Evolutionary conservation across 192 early-diverging fungal genomes (phyloP), one percentile per base, ranked within the genome.

Genomic region (Cladochytrium replicatum): DNA sequence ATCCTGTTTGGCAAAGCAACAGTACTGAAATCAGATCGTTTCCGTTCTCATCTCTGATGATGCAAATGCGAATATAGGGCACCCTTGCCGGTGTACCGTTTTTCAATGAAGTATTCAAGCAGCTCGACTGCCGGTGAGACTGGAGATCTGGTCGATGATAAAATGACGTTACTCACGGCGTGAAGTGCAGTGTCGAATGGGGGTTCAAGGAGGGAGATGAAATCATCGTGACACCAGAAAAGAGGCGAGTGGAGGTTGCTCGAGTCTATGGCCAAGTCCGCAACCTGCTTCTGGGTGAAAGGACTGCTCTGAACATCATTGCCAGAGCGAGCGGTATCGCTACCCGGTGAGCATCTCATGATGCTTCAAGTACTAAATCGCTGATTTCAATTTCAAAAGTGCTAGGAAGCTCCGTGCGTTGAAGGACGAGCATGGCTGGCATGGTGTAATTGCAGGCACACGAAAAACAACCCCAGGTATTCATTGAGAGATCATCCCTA

Each of bases 391-490:
- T 7, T 6, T 44, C 28, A 27, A 15, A 45, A 83, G 80, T 54
- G 68, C 77, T 27, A 58, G 64, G n/a, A 54, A 65, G 42, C 65
- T 86, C 13, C 43, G 61, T 40, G 48, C 69, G 0, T 28, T 94
- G 22, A 86, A 91, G 46, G 74, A 89, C 17, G 48, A 69, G 38
- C 64, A 78, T 34, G 69, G 71, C 0, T 98, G 85, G 71, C 60
- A 72, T 17, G 95, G 95, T 27, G 69, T 91, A 1, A 80, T 98
- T 58, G 91, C 95, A 4, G 95, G 87, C 1, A 98, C 95, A 3
- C 80, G 95, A 58, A 98, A 98, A 65, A 98, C 92, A 13, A 98
- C 95, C 1, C 95, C 95, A 24, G 85, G 81, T 82, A 74, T n/a
- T n/a, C n/a, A 34, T 32, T 22, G 29, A n/a, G n/a, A n/a, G n/a